Evolutionary conservation across 2,329 filamentous ascomycete genomes (phyloP), one percentile per base, ranked within the genome.

Genomic region (Verticillium klebahnii): DNA sequence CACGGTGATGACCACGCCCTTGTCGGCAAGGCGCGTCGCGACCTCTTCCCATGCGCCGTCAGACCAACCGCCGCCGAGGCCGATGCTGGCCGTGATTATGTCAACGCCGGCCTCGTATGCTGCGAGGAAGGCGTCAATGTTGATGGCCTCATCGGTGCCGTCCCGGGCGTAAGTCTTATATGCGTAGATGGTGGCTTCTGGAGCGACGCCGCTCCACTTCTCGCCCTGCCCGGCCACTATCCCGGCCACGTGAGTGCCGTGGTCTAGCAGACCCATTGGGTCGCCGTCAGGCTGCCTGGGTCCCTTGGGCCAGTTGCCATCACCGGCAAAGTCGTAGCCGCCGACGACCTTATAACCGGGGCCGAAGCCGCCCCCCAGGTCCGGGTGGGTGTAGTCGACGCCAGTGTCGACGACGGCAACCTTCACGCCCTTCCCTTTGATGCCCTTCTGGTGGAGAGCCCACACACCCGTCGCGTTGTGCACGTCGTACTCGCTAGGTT

Each of bases 1-100:
- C 32, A 83, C 77, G 17, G 78, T 77, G 34, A 83, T 75, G 12
- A 82, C 77, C 1, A 84, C 72, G 19, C 82, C 82, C 31, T 76
- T 69, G 17, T 78, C 57, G 15, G 40, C 57, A 34, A 59, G 57
- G 29, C 57, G 57, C 1, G 57, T 50, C 19, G 57, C 57, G 11
- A 59, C 39, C 29, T 37, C 57, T 12, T 25, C 39, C 57, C 45
- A 50, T 7, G 40, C 37, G n/a, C 40, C 40, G 37, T 59, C 29
- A 15, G 31, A 32, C 39, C 45, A 59, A 15, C 57, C 39, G 45
- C 25, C 40, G 57, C 34, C 23, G 29, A 37, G 25, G 25, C 77
- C 76, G 59, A 80, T 73, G 61, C 75, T 78, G 23, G 74, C 71
- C 3, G 76, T 77, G 57, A 82, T 80, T 34, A 82, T 68, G 63